Evolutionary conservation across 495 filamentous ascomycete genomes (phyloP).

Genomic region (Penicillium cinerascens): DNA sequence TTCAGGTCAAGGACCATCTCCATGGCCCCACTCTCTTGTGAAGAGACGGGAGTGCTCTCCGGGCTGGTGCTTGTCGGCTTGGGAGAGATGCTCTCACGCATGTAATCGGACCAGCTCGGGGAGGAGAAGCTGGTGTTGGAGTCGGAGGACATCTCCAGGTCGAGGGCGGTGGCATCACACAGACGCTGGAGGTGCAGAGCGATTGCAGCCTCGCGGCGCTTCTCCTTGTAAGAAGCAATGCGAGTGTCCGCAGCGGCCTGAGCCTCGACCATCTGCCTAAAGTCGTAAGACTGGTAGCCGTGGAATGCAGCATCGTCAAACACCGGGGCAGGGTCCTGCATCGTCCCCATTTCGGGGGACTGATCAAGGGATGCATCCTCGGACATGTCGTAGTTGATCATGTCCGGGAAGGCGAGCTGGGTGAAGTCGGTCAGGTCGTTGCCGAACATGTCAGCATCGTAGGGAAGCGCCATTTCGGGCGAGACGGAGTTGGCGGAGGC

Average conservation of each 20-base stretch:
- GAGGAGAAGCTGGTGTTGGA: slow-evolving; percentile 39
- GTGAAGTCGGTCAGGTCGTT: slow-evolving; percentile 19
- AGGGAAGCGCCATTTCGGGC: slow-evolving; percentile 31
- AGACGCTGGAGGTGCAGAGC: slow-evolving; percentile 41
- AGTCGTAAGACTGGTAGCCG: slow-evolving; percentile 22
- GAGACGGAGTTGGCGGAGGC: slow-evolving; percentile 35
- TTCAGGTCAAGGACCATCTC: slow-evolving; percentile 48
- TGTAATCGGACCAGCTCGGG: slow-evolving; percentile 34
- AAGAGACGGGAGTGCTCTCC: slow-evolving; percentile 16
- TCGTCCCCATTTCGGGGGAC: slow-evolving; percentile 21
- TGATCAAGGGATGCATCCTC: slow-evolving; percentile 17
- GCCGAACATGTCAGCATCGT: slow-evolving; percentile 23
- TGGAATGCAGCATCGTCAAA: slow-evolving; percentile 27
- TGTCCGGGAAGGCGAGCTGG: slow-evolving; percentile 28
- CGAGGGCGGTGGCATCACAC: slow-evolving; percentile 28
- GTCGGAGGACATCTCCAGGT: slow-evolving; percentile 30
- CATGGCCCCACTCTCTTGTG: slow-evolving; percentile 24
- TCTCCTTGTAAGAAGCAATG: slow-evolving; percentile 39
- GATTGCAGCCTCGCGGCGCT: slow-evolving; percentile 44
- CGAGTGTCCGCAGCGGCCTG: slow-evolving; percentile 36
- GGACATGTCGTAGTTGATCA: slow-evolving; percentile 23
- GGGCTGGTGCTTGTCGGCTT: slow-evolving; percentile 18
- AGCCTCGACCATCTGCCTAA: slow-evolving; percentile 41
- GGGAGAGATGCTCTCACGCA: slow-evolving; percentile 27
- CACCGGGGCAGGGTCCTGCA: slow-evolving; percentile 21